Base-by-base conservation (phyloP, 140 eudicot genomes). In the Flaveria floridana region DNA sequence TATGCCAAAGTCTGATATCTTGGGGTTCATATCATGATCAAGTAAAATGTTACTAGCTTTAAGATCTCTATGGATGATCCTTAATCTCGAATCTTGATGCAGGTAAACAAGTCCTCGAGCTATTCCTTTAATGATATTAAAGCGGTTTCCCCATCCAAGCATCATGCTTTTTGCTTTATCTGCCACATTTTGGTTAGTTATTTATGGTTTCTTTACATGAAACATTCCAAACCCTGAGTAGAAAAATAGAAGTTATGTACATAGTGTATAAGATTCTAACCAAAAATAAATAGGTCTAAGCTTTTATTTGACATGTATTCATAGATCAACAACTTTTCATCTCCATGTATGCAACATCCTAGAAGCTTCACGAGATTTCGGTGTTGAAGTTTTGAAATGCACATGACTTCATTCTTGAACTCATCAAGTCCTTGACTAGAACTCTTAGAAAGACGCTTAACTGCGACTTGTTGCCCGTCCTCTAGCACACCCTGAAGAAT, bases 1-100 rank as follows among this genome's bases (percentile, higher is more conserved):
- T 71, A 71, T 53, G 58, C 85, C 84, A 76, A 83, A 79, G 30
- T 83, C 84, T 71, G 87, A 76, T 37, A 83, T 83, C 62, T 76
- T 83, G 0, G 87, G 87, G 72, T 80, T 76, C 84, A 83, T 70
- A 10, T 79, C 61, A 3, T 1, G 3, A 67, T 83, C 84, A 2
- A 83, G 80, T 66, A 80, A 48, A 53, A 80, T 61, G 14, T 80
- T 80, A 52, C 80, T 80, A 1, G 84, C 76, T 59, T 80, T 80
- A 28, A 80, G 84, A 74, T 80, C 84, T 70, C 84, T 61, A 15
- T 80, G 84, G 41, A 80, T 75, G 72, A 80, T 76, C 65, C 84
- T 75, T 20, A 81, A 41, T 64, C 82, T n/a, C 25, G 85, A 81
- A 61, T 81, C 85, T 53, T 81, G 79, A 56, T 76, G 85, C 10